phyloP scores from a whole-genome alignment of 768 basidiomycete species.

The Hygrophoropsis aurantiaca region DNA sequence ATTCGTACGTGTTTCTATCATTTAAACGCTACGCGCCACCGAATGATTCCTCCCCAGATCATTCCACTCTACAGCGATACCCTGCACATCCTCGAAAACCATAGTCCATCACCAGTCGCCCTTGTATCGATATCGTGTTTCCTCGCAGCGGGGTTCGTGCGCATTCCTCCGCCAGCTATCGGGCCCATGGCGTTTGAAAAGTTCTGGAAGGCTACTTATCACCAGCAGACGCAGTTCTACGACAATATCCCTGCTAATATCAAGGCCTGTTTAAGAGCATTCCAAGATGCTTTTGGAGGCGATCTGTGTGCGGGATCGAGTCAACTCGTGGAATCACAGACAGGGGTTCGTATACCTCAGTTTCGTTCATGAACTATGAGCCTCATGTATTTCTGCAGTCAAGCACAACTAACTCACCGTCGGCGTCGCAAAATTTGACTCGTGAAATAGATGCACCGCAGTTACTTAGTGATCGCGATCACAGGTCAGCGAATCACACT shows the following conservation, averaged over 20 bases:
- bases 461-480: too few relatives aligned
- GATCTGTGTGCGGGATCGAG: conserved; percentile 48
- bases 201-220: conserved; percentile 62
- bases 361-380: too few relatives aligned
- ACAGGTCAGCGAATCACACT: too few relatives aligned
- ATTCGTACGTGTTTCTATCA: conserved; percentile 37
- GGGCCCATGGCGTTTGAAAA: conserved; percentile 53
- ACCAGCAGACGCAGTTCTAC: conserved; percentile 37
- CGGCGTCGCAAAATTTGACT: too few relatives aligned
- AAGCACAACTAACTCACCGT: too few relatives aligned
- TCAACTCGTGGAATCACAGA: conserved; percentile 34
- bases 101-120: conserved; percentile 39
- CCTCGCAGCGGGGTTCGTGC: conserved; percentile 51
- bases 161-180: conserved; percentile 43
- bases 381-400: too few relatives aligned
- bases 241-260: conserved; percentile 41
- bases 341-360: conserved; percentile 3
- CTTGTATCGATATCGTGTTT: conserved; percentile 45
- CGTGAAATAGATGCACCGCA: too few relatives aligned
- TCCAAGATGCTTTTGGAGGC: conserved; percentile 46
- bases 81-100: conserved; percentile 37
- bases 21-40: neutral
- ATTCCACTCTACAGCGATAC: conserved; percentile 44
- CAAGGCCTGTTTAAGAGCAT: conserved; percentile 44
- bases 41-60: conserved; percentile 16